Conservation (phyloP, 768 basidiomycete species). For the Mycena vitilis region DNA sequence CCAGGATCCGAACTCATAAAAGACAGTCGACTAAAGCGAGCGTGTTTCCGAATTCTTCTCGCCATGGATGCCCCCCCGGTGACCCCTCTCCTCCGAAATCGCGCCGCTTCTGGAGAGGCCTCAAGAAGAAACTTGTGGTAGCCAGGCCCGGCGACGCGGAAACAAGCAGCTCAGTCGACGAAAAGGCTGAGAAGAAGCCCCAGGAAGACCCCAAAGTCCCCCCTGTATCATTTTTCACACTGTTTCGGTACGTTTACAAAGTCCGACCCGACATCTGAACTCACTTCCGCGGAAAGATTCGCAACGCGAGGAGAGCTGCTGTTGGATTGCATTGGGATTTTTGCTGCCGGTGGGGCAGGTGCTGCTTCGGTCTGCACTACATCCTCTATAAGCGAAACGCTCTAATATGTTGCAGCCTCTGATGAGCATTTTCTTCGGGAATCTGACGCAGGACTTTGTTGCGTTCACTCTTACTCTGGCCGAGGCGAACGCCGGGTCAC, state of each 20-base stretch:
- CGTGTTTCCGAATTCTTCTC: no score
- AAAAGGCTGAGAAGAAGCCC: neutral
- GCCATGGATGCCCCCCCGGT: neutral
- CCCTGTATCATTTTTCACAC: conserved; percentile 18
- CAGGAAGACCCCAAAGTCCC: conserved; percentile 25
- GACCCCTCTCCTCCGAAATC: neutral
- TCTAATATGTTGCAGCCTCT: conserved; percentile 62
- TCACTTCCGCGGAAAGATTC: conserved; percentile 48
- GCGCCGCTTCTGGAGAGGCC: neutral
- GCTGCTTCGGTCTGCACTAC: conserved; percentile 46
- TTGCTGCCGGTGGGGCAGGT: conserved; percentile 79
- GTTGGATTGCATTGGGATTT: conserved; percentile 76
- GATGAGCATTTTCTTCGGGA: conserved; percentile 88
- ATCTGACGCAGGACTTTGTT: conserved; percentile 80
- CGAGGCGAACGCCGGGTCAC: conserved; percentile 37
- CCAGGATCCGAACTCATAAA: no score
- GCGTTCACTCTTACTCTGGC: conserved; percentile 55
- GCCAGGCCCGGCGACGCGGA: neutral
- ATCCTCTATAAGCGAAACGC: neutral
- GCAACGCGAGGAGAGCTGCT: conserved; percentile 76
- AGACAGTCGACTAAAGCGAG: no score
- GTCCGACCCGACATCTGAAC: neutral
- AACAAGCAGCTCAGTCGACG: neutral
- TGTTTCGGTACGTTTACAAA: conserved; percentile 9
- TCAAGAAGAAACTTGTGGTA: neutral